phyloP scores from a whole-genome alignment of 192 early-diverging fungal species.

The Coemansia sp. region DNA sequence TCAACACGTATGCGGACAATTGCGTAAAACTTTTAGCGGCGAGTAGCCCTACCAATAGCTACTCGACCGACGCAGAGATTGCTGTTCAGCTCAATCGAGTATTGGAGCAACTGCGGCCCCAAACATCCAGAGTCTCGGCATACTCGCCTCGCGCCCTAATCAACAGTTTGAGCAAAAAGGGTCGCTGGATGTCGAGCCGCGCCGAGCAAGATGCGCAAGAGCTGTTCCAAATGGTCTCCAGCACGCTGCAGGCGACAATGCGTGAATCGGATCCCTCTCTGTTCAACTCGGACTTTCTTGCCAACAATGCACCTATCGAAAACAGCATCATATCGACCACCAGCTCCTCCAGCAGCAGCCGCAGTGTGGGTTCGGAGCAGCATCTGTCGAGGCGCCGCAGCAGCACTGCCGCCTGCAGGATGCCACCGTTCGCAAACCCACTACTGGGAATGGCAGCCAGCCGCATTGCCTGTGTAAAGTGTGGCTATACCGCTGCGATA shows the following conservation, averaged over 20 bases:
- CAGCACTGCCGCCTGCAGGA: slow-evolving; percentile 15
- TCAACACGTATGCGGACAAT: slow-evolving; percentile 46
- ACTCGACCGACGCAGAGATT: slow-evolving; percentile 35
- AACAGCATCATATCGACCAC: slow-evolving; percentile 30
- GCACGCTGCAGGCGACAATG: slow-evolving; percentile 33
- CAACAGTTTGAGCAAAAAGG: slow-evolving; percentile 54
- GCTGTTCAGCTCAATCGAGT: slow-evolving; percentile 29
- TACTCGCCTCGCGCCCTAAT: slow-evolving; percentile 53
- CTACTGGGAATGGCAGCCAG: slow-evolving; percentile 65
- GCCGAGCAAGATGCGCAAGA: slow-evolving; percentile 69
- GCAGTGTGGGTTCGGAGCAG: not conserved
- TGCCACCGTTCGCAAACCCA: slow-evolving; percentile 46
- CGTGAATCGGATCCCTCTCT: slow-evolving; percentile 39
- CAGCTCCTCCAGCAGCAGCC: slow-evolving; percentile 7
- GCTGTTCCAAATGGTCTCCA: slow-evolving; percentile 62
- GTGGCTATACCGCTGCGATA: slow-evolving; percentile 74
- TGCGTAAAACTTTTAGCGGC: slow-evolving; percentile 16
- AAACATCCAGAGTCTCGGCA: slow-evolving; percentile 32
- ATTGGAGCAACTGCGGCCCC: slow-evolving; percentile 39
- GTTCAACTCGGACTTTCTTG: slow-evolving; percentile 36
- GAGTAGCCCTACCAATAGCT: not conserved
- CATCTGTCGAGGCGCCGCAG: slow-evolving; percentile 1
- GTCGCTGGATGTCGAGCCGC: slow-evolving; percentile 58
- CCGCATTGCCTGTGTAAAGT: slow-evolving; percentile 69
- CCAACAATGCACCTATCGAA: slow-evolving; percentile 26